Conservation (phyloP, 441 rosid species). For the Syzygium syzygioides region DNA sequence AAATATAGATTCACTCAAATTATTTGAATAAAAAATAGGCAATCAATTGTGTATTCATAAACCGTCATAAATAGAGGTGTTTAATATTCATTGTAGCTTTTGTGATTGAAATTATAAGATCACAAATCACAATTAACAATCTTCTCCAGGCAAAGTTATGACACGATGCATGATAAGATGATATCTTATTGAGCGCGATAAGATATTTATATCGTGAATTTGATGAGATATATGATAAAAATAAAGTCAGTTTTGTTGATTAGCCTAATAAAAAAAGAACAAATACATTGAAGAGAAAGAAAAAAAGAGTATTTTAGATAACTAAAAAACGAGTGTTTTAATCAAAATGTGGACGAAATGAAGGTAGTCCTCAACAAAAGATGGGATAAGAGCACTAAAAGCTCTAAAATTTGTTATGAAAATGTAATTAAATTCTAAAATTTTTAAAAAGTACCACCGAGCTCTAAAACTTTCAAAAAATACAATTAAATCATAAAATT, state of each 20-base stretch:
- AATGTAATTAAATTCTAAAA: no score
- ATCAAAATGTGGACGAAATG: no score
- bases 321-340: no score
- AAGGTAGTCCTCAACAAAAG: no score
- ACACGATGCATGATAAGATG: not conserved
- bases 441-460: no score
- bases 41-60: not conserved
- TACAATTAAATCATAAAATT: no score
- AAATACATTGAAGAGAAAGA: no score
- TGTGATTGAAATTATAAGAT: not conserved
- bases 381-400: no score
- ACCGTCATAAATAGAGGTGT: not conserved
- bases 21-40: not conserved
- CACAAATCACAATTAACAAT: not conserved
- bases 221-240: not conserved
- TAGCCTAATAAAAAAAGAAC: not conserved
- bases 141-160: not conserved
- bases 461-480: no score
- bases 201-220: not conserved
- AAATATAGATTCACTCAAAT: not conserved
- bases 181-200: not conserved
- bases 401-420: no score
- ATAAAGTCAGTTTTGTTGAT: not conserved
- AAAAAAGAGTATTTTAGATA: not conserved
- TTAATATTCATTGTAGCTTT: not conserved